phyloP scores from a whole-genome alignment of 2,329 filamentous ascomycete species.

The Aspergillus candidus region DNA sequence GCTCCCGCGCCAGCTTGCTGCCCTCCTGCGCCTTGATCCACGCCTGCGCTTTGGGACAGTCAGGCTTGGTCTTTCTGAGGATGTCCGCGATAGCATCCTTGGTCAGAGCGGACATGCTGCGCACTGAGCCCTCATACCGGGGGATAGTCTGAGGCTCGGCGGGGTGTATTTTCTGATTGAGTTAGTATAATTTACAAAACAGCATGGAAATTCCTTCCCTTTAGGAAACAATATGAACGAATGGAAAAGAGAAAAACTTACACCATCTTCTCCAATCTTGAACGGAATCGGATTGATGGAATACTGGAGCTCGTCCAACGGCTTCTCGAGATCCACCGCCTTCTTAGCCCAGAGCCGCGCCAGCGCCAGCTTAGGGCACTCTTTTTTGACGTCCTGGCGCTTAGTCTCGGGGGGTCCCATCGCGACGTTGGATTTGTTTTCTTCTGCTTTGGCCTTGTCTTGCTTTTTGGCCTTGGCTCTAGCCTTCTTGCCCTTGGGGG shows the following conservation, averaged over 20 bases:
- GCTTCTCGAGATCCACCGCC: conserved; percentile 5
- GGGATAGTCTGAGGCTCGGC: neutral
- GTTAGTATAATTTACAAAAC: too few species aligned
- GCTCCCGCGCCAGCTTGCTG: conserved; percentile 4
- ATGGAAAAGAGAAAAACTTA: neutral
- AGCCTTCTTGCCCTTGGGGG: too few species aligned
- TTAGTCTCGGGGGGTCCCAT: neutral
- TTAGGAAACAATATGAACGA: neutral
- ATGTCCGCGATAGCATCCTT: conserved; percentile 15
- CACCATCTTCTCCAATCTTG: neutral
- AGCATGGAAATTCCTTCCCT: too few species aligned
- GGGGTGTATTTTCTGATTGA: neutral
- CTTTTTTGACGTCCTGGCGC: neutral
- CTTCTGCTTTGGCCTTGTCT: too few species aligned
- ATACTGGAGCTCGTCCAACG: neutral
- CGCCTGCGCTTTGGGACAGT: conserved; percentile 14
- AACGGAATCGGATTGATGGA: neutral
- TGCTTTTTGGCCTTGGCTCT: too few species aligned
- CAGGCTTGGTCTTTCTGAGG: conserved; percentile 12
- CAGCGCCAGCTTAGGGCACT: conserved; percentile 2
- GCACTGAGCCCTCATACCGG: conserved; percentile 1
- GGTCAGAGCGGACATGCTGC: conserved; percentile 5
- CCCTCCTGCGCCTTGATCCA: conserved; percentile 16
- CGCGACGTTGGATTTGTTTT: too few species aligned
- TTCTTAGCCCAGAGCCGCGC: conserved; percentile 6